Evolutionary conservation across 306 rosid species (phyloP).

Genomic region (Quercus agrifolia): DNA sequence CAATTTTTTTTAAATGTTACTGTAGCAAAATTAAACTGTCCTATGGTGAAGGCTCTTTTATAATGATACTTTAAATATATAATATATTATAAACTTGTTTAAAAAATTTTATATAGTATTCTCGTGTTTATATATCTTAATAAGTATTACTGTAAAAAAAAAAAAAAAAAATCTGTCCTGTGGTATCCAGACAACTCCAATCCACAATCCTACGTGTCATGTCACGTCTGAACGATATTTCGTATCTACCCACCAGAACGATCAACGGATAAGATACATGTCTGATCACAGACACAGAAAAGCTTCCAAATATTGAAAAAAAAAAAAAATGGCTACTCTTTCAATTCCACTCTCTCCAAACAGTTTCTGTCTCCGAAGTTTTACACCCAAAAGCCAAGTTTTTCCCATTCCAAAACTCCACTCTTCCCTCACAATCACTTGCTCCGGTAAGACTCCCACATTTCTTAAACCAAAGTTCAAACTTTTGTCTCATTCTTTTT

Average conservation of each 20-base stretch:
- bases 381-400: conserved; percentile 32
- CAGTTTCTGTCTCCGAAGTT: conserved; percentile 28
- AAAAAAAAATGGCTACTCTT: conserved; percentile 50
- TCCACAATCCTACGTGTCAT: conserved; percentile 37
- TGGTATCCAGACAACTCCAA: background rate
- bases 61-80: accelerated
- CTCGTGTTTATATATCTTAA: accelerated
- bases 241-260: background rate
- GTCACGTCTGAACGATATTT: conserved; percentile 45
- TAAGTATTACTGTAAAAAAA: no score
- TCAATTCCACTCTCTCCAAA: conserved; percentile 54
- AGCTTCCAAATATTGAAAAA: background rate
- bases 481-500: background rate
- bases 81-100: no score
- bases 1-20: no score
- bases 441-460: conserved; percentile 44
- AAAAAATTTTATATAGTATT: no score
- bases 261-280: conserved; percentile 13
- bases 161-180: no score
- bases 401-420: conserved; percentile 15
- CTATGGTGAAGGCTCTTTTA: accelerated
- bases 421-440: conserved; percentile 28
- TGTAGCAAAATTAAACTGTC: no score
- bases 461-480: background rate
- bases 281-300: background rate